Conservation (phyloP, 1,284 basidiomycete genomes). For the Golubevia sp. region DNA sequence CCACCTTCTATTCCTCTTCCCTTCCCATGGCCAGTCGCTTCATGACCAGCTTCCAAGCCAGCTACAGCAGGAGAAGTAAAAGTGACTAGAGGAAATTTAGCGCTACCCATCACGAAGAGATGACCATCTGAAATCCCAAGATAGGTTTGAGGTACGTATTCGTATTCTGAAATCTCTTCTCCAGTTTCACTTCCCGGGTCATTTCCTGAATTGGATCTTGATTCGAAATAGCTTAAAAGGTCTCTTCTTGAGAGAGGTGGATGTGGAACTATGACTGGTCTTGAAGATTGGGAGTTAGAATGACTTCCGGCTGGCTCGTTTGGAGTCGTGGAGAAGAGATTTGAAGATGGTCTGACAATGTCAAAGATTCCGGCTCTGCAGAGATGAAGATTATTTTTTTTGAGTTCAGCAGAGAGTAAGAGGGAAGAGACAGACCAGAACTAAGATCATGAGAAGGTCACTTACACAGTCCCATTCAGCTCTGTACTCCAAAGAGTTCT, state of each 20-base stretch:
- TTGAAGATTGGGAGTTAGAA: neutral
- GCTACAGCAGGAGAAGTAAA: neutral
- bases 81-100: neutral
- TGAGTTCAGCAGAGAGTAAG: too few relatives aligned
- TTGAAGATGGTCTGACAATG: slow-evolving; percentile 26
- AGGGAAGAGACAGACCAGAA: too few relatives aligned
- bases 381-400: too few relatives aligned
- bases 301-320: neutral
- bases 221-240: neutral
- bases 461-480: too few relatives aligned
- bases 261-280: slow-evolving; percentile 37
- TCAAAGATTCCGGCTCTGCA: slow-evolving; percentile 44
- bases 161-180: neutral
- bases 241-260: slow-evolving; percentile 16
- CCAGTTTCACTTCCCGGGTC: neutral
- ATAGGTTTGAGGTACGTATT: neutral
- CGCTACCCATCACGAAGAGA: slow-evolving; percentile 1
- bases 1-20: slow-evolving; percentile 2
- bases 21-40: neutral
- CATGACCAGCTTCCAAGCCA: neutral
- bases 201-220: neutral
- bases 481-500: too few relatives aligned
- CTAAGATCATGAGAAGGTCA: too few relatives aligned
- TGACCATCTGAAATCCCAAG: neutral
- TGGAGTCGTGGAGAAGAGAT: neutral